Evolutionary conservation across 1,284 basidiomycete genomes (phyloP), one percentile per base, ranked within the genome.

Genomic region (Ceraceosorus guamensis): DNA sequence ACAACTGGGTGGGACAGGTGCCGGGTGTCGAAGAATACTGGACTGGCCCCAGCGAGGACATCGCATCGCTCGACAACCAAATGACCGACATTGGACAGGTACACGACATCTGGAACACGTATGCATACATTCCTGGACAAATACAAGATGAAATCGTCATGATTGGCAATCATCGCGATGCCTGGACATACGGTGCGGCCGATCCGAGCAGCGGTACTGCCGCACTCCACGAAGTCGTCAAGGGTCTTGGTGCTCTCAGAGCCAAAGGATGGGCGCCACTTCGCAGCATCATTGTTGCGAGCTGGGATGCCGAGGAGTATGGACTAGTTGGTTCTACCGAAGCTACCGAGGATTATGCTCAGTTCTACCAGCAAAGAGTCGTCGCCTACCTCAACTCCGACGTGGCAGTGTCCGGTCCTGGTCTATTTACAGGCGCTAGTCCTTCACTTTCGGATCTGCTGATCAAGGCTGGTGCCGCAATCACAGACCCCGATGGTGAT

Each of bases 261-360:
- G 79, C 79, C 62, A 79, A 79, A 13, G 91, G 90, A 31, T 97
- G 92, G 92, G 87, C 84, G 68, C 92, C 92, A 4, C 78, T 91
- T 43, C 81, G 91, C 56, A 92, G 88, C 14, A 84, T 93, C 67
- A 78, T 93, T n/a, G 81, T 96, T 52, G 89, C 88, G 4, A 87
- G 85, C 62, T 95, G 89, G 91, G 90, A 93, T 76, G 92, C 84
- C 0, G 91, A 96, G 78, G 92, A 91, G 81, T 89, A 90, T 60
- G 90, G 90, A 32, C 81, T 93, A 39, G 79, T 95, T 46, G 91
- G 91, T 10, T 86, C 85, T 66, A 91, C 88, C 5, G 89, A 93
- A 77, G 91, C 85, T 81, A 87, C 85, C 6, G 91, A 93, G 78
- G 89, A 93, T 75, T 93, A 91, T 74, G 80, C 85, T 6, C 80